phyloP scores from a whole-genome alignment of 768 basidiomycete species.

The Xerocomus brunneocitrinus region DNA sequence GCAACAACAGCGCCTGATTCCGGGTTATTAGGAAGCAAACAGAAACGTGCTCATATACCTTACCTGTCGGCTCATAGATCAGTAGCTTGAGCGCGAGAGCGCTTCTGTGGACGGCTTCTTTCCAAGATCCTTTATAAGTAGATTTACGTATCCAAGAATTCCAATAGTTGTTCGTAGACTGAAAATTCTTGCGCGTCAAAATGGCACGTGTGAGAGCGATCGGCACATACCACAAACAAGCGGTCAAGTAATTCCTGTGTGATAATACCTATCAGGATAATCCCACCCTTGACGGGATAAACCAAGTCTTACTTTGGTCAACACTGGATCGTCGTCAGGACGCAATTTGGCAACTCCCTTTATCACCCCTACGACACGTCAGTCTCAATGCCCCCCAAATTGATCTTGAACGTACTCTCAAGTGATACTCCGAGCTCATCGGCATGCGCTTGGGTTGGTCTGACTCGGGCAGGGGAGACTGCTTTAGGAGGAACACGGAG shows the following conservation, averaged over 20 bases:
- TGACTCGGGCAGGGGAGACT: conserved; percentile 6
- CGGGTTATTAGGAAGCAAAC: neutral
- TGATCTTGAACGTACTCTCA: conserved; percentile 31
- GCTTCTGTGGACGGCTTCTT: conserved; percentile 89
- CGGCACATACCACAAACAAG: conserved; percentile 46
- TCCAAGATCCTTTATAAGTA: conserved; percentile 91
- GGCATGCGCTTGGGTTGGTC: conserved; percentile 37
- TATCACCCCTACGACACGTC: conserved; percentile 35
- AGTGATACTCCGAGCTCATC: conserved; percentile 43
- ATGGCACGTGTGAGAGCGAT: neutral
- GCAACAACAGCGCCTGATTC: conserved; percentile 81
- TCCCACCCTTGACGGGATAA: neutral
- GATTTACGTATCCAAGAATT: conserved; percentile 84
- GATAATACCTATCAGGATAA: neutral
- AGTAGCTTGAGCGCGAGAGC: conserved; percentile 92
- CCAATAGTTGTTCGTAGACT: conserved; percentile 82
- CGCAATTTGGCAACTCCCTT: conserved; percentile 42
- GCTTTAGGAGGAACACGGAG: conserved; percentile 64
- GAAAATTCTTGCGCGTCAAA: conserved; percentile 8
- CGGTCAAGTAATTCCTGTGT: conserved; percentile 50
- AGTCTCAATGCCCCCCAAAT: neutral
- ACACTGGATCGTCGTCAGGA: conserved; percentile 62
- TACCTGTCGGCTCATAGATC: conserved; percentile 87
- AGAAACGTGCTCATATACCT: neutral
- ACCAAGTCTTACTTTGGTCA: conserved; percentile 49